A percentile compares a stretch with the other conserved stretches of the same genome.
Evolutionary conservation across 345 rosid genomes (phyloP).

Genomic region (Laguncularia racemosa): DNA sequence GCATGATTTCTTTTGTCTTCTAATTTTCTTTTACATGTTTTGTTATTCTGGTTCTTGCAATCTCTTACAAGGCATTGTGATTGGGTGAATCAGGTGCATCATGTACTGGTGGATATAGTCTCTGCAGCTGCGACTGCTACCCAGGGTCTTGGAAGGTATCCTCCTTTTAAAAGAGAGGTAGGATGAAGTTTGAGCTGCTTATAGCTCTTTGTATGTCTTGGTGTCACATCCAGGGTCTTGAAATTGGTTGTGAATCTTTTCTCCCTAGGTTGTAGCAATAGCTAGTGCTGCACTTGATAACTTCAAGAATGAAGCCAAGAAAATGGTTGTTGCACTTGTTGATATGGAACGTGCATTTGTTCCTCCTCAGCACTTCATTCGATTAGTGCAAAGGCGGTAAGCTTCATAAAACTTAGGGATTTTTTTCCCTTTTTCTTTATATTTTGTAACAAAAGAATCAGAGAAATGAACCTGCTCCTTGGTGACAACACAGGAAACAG

Average conservation of each 20-base stretch:
- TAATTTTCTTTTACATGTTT: background rate
- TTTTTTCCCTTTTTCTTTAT: background rate
- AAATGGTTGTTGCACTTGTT: conserved; percentile 95
- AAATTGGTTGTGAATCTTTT: background rate
- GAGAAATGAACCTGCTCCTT: no score
- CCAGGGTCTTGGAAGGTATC: conserved; percentile 98
- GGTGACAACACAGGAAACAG: no score
- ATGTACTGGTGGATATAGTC: conserved; percentile 83
- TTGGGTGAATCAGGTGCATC: conserved; percentile 64
- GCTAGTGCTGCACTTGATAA: conserved; percentile 90
- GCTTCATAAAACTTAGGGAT: background rate
- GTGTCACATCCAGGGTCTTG: no score
- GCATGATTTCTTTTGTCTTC: background rate
- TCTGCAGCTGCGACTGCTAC: conserved; percentile 89
- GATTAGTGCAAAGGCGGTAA: conserved; percentile 93
- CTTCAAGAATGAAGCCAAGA: conserved; percentile 87
- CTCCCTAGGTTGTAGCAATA: conserved; percentile 73
- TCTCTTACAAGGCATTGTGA: background rate
- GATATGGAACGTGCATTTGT: conserved; percentile 99
- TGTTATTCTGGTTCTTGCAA: background rate
- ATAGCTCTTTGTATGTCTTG: background rate
- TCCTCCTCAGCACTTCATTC: conserved; percentile 99
- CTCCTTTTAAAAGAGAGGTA: conserved; percentile 97
- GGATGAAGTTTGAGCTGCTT: conserved; percentile 5
- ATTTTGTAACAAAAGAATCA: no score